Percentiles rank a stretch among this genome's conserved stretches.
These are phyloP conservation scores for Pneumocystis murina DNA, from an alignment of 1,139 yeast genomes.

Conservation along the genomic window DNA sequence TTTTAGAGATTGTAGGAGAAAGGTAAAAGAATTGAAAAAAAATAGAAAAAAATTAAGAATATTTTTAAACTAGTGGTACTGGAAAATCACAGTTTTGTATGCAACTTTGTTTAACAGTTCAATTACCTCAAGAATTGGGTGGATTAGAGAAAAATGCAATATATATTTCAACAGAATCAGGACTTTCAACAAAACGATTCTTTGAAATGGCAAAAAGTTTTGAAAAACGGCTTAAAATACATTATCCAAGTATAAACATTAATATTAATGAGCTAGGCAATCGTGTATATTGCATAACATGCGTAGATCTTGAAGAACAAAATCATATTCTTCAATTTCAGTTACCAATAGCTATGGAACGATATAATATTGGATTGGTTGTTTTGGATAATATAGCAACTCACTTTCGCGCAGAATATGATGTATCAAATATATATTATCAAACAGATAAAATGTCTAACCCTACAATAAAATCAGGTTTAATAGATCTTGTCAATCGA, in stretches of 20 bases:
- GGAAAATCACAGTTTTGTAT: slow-evolving; percentile 70
- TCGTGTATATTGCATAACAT: slow-evolving; percentile 45
- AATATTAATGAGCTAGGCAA: slow-evolving; percentile 26
- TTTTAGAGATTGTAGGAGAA: slow-evolving; percentile 73
- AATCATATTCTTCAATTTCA: slow-evolving; percentile 63
- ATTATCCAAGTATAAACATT: neutral
- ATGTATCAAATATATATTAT: neutral
- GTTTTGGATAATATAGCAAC: slow-evolving; percentile 79
- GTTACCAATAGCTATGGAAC: slow-evolving; percentile 40
- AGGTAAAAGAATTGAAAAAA: slow-evolving; percentile 16
- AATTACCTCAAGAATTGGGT: slow-evolving; percentile 31
- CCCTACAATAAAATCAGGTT: slow-evolving; percentile 16
- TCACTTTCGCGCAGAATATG: slow-evolving; percentile 55
- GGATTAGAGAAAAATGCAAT: slow-evolving; percentile 39
- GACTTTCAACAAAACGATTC: slow-evolving; percentile 50
- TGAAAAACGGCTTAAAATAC: slow-evolving; percentile 14
- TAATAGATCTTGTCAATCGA: slow-evolving; percentile 25
- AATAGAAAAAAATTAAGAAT: neutral
- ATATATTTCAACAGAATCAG: slow-evolving; percentile 64
- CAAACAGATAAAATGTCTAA: neutral
- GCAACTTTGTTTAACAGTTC: slow-evolving; percentile 48
- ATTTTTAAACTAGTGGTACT: slow-evolving; percentile 34
- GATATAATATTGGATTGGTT: slow-evolving; percentile 35
- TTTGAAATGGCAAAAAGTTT: slow-evolving; percentile 25
- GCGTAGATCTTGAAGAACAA: slow-evolving; percentile 55